phyloP scores from a whole-genome alignment of 2,329 filamentous ascomycete species.

The Bipolaris cookei region DNA sequence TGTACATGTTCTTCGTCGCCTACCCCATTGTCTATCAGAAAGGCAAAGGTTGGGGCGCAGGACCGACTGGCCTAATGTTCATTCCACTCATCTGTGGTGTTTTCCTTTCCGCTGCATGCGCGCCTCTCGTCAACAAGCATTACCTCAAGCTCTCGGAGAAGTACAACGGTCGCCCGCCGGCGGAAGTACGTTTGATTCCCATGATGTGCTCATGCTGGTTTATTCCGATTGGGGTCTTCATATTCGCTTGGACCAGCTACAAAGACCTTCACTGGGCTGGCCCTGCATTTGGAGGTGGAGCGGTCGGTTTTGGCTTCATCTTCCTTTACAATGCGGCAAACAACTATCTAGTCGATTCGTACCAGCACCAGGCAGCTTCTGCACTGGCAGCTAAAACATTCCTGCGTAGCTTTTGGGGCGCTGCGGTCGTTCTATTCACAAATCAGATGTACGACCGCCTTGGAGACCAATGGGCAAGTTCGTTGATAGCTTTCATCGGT shows the following conservation, averaged over 20 bases:
- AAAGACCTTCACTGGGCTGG: constrained; percentile 70
- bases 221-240: constrained; percentile 70
- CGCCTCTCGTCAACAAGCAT: constrained; percentile 79
- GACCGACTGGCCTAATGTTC: constrained; percentile 83
- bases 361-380: constrained; percentile 77
- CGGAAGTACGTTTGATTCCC: constrained; percentile 78
- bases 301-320: constrained; percentile 79
- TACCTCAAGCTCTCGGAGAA: constrained; percentile 70
- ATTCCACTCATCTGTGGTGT: constrained; percentile 82
- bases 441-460: constrained; percentile 73
- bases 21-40: constrained; percentile 72
- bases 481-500: constrained; percentile 73
- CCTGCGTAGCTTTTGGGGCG: constrained; percentile 81
- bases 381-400: constrained; percentile 83
- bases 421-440: constrained; percentile 77
- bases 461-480: constrained; percentile 77
- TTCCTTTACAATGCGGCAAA: constrained; percentile 76
- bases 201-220: constrained; percentile 66
- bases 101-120: constrained; percentile 67
- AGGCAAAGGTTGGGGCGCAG: constrained; percentile 78
- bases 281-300: constrained; percentile 69
- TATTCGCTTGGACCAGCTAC: constrained; percentile 75
- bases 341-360: constrained; percentile 65
- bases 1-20: constrained; percentile 72
- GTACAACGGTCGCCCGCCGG: constrained; percentile 74